A percentile compares a stretch with the other conserved stretches of the same genome.
Evolutionary conservation across 331 rosid species (phyloP).

Genomic region (Dryas integrifolia): DNA sequence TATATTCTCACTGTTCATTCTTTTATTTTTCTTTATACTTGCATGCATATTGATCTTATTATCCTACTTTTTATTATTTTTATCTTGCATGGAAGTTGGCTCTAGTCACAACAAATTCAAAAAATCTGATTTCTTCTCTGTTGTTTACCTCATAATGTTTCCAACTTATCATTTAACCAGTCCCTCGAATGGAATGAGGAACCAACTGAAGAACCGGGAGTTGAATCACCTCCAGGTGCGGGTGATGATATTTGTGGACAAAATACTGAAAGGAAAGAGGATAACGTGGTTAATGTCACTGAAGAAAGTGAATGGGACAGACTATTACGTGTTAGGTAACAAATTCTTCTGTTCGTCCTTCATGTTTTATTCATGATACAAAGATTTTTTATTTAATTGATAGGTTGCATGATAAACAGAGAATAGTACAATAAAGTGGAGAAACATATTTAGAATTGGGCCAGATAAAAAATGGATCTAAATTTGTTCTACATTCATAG

Average conservation of each 20-base stretch:
- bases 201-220: conserved; percentile 77
- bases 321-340: conserved; percentile 81
- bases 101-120: neutral
- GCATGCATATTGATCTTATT: conserved; percentile 7
- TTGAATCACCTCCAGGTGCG: conserved; percentile 67
- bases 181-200: conserved; percentile 96
- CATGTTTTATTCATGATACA: neutral
- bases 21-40: neutral
- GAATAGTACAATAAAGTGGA: neutral
- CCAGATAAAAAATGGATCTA: neutral
- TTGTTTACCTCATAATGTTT: conserved; percentile 27
- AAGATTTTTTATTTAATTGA: neutral
- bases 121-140: neutral
- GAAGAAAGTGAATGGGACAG: conserved; percentile 99
- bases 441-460: neutral
- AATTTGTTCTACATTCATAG: neutral
- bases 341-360: conserved; percentile 26
- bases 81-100: neutral
- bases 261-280: conserved; percentile 78
- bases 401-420: neutral
- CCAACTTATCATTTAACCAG: conserved; percentile 40
- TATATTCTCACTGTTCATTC: neutral
- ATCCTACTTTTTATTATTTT: neutral
- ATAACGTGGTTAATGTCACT: conserved; percentile 42
- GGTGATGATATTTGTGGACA: conserved; percentile 56